phyloP scores from a whole-genome alignment of 2,329 filamentous ascomycete genomes.

The Fusarium newnesense region DNA sequence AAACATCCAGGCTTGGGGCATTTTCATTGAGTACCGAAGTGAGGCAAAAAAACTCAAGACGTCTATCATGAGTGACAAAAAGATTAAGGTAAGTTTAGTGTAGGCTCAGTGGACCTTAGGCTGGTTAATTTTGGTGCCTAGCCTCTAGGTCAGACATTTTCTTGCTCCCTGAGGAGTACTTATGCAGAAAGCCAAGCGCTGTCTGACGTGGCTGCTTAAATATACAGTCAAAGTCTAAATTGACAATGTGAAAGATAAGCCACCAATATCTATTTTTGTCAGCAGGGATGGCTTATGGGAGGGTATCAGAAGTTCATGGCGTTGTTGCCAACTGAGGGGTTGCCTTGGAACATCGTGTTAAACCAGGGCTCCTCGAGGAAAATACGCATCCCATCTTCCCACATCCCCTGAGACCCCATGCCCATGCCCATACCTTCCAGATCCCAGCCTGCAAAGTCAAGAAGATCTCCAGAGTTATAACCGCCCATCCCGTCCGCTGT shows the following conservation, averaged over 20 bases:
- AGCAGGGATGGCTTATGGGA: background rate
- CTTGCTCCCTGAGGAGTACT: background rate
- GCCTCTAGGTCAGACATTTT: background rate
- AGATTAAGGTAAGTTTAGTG: background rate
- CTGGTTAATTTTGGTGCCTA: background rate
- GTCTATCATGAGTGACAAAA: background rate
- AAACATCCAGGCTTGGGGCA: background rate
- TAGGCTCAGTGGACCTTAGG: background rate
- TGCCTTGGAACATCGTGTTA: conserved; percentile 50
- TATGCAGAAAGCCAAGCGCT: background rate
- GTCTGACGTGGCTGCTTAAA: conserved; percentile 3
- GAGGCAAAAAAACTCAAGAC: background rate
- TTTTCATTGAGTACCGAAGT: background rate
- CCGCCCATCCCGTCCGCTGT: conserved; percentile 16
- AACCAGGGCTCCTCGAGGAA: conserved; percentile 55
- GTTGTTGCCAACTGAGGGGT: conserved; percentile 47
- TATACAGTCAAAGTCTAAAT: background rate
- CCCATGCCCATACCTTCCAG: conserved; percentile 46
- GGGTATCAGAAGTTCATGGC: conserved; percentile 49
- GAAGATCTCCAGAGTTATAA: conserved; percentile 29
- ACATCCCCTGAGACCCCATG: conserved; percentile 41
- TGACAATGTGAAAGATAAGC: background rate
- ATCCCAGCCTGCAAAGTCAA: conserved; percentile 44
- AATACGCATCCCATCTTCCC: conserved; percentile 50
- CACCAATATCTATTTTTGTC: background rate